phyloP scores from a whole-genome alignment of 148 eudicot genomes.

The Dysphania ambrosioides region DNA sequence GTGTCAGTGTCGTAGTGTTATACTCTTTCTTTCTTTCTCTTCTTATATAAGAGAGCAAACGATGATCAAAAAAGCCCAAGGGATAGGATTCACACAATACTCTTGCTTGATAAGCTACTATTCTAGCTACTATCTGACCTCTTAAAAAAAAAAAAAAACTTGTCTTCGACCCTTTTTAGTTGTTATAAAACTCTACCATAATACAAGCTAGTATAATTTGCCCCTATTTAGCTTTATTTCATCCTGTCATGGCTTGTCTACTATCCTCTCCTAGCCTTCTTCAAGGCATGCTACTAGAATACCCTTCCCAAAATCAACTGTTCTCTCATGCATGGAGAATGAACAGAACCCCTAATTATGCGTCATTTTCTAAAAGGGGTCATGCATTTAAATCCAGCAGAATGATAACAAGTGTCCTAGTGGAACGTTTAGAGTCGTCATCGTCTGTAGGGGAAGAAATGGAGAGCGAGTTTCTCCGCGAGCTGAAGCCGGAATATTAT shows the following conservation, averaged over 20 bases:
- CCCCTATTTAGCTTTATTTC: neutral
- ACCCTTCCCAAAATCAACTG: no score
- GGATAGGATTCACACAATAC: no score
- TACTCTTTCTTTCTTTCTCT: no score
- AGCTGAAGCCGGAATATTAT: constrained; percentile 1
- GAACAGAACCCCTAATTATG: neutral
- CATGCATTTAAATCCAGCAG: neutral
- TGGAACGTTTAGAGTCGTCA: neutral
- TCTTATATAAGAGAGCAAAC: no score
- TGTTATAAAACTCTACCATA: neutral
- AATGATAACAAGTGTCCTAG: constrained; percentile 2
- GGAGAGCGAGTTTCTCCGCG: constrained; percentile 13
- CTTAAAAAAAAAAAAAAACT: no score
- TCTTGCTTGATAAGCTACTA: no score
- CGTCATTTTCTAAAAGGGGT: neutral
- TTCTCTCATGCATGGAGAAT: no score
- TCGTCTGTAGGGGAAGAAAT: neutral
- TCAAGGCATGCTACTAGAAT: neutral
- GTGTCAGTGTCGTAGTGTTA: no score
- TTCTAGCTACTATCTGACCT: no score
- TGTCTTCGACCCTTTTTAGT: no score
- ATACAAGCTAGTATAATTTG: neutral
- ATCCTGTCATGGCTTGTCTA: constrained; percentile 24
- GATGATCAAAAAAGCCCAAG: no score
- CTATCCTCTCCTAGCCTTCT: constrained; percentile 13